A percentile compares a stretch with the other conserved stretches of the same genome.
These are phyloP conservation scores for Coniochaeta hoffmannii DNA, from an alignment of 2,329 filamentous ascomycete genomes.

Conservation along the genomic window DNA sequence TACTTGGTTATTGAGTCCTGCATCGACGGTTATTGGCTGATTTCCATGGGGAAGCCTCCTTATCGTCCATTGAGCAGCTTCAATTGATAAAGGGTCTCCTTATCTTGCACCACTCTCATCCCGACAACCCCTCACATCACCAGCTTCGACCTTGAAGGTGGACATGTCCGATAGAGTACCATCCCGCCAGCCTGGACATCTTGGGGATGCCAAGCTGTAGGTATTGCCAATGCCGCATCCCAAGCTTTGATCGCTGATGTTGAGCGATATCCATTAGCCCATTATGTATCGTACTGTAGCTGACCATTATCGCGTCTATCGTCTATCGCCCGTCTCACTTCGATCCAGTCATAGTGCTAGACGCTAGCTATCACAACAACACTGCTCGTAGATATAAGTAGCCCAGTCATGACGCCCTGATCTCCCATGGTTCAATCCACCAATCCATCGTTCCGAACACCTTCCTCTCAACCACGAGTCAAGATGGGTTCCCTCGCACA, in stretches of 20 bases:
- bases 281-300: not conserved
- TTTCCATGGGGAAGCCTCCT: not conserved
- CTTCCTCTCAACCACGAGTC: not conserved
- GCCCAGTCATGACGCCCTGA: not conserved
- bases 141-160: not conserved
- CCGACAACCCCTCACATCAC: not conserved
- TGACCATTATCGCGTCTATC: no score
- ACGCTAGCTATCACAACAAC: no score
- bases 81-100: not conserved
- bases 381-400: not conserved
- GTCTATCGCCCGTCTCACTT: no score
- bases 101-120: not conserved
- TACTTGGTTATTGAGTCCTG: not conserved
- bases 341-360: no score
- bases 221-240: not conserved
- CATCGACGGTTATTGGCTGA: not conserved
- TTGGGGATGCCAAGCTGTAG: not conserved
- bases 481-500: conserved; percentile 10
- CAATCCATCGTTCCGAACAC: not conserved
- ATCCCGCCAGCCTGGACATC: not conserved
- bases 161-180: not conserved
- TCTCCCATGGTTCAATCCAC: not conserved
- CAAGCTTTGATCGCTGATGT: not conserved
- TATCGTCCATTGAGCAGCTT: no score
- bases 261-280: not conserved